phyloP scores from a whole-genome alignment of 768 basidiomycete genomes.

The Holtermanniella nyarrowii region DNA sequence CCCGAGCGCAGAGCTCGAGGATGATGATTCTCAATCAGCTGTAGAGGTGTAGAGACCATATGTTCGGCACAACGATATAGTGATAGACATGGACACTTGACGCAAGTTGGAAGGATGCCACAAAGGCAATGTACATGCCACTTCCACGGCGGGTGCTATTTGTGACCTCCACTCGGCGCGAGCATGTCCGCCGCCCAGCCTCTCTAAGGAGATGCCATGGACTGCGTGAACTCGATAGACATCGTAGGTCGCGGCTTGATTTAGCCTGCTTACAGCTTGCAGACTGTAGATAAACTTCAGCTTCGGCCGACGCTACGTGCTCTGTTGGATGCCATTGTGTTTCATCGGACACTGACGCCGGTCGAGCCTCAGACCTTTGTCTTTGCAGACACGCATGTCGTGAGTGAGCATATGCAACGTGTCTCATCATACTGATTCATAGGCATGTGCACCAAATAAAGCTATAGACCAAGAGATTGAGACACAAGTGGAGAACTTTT shows the following conservation, averaged over 20 bases:
- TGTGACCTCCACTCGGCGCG: background rate
- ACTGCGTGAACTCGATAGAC: conserved; percentile 1
- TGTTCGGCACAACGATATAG: no score
- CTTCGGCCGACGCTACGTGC: conserved; percentile 17
- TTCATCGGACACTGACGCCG: conserved; percentile 23
- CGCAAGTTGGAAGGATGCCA: no score
- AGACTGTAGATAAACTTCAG: conserved; percentile 12
- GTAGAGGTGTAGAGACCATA: background rate
- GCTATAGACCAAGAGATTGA: conserved; percentile 10
- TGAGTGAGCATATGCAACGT: conserved; percentile 6
- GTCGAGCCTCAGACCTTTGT: conserved; percentile 27
- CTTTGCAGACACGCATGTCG: conserved; percentile 21
- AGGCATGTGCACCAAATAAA: conserved; percentile 6
- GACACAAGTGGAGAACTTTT: conserved; percentile 13
- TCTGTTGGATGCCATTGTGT: conserved; percentile 25
- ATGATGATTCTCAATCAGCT: background rate
- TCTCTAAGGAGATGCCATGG: conserved; percentile 2
- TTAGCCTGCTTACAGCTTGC: conserved; percentile 4
- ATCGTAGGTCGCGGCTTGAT: background rate
- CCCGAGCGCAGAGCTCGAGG: background rate
- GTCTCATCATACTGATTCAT: background rate
- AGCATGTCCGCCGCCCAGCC: background rate
- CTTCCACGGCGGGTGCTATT: no score
- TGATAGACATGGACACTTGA: no score
- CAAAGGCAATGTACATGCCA: no score